Conservation (phyloP, 306 rosid genomes). For the Cicer judaicum region DNA sequence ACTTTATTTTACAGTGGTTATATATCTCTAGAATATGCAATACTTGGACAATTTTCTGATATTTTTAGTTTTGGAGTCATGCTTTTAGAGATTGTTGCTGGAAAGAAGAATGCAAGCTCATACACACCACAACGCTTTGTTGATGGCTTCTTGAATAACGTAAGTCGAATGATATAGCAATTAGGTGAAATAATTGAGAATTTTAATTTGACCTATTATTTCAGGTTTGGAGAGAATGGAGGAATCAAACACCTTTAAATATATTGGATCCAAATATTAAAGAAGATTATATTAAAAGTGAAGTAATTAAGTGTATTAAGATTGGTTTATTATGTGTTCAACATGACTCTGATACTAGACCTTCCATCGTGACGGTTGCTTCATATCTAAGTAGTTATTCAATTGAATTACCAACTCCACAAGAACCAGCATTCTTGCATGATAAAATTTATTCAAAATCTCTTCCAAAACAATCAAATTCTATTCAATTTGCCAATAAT, state of each 20-base stretch:
- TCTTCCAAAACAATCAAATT: background rate
- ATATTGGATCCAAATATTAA: slow-evolving; percentile 1
- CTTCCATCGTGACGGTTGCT: background rate
- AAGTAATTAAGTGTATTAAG: background rate
- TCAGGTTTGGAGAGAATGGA: slow-evolving; percentile 15
- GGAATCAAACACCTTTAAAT: background rate
- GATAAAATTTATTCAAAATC: background rate
- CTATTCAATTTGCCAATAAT: background rate
- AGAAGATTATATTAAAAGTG: background rate
- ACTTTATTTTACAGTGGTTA: slow-evolving; percentile 42
- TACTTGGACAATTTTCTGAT: slow-evolving; percentile 48
- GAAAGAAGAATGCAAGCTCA: slow-evolving; percentile 40
- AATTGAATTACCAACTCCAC: slow-evolving; percentile 7
- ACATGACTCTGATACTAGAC: background rate
- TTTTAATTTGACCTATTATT: background rate
- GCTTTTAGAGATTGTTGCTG: slow-evolving; percentile 49
- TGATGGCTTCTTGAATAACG: slow-evolving; percentile 36
- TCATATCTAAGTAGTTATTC: background rate
- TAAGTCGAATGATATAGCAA: background rate
- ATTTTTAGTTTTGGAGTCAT: slow-evolving; percentile 48
- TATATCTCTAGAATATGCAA: slow-evolving; percentile 49
- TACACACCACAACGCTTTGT: background rate
- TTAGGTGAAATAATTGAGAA: background rate
- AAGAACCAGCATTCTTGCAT: background rate
- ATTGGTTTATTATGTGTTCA: slow-evolving; percentile 21